Conservation (phyloP, 2,329 filamentous ascomycete genomes). For the Aspergillus viridinutans region DNA sequence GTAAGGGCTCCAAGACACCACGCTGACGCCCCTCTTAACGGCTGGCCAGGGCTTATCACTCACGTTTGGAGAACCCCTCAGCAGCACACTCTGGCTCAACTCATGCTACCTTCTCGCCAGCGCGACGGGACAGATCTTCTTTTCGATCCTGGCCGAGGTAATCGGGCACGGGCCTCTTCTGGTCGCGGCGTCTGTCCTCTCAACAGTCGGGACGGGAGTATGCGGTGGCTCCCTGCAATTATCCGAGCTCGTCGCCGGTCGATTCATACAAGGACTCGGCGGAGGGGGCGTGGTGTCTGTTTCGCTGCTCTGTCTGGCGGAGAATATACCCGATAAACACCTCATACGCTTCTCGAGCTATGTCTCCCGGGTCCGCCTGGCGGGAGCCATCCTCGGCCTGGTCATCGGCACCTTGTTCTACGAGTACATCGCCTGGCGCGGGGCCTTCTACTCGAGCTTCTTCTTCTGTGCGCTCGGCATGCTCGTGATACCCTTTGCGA, state of each 20-base stretch:
- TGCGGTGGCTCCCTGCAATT: constrained; percentile 39
- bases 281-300: constrained; percentile 44
- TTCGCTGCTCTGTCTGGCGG: constrained; percentile 41
- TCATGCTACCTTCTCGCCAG: constrained; percentile 45
- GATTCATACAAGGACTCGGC: constrained; percentile 45
- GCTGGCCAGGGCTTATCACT: constrained; percentile 28
- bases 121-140: constrained; percentile 25
- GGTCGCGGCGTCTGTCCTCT: constrained; percentile 41
- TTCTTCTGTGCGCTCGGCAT: constrained; percentile 27
- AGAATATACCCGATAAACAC: constrained; percentile 34
- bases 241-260: constrained; percentile 38
- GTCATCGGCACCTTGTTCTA: constrained; percentile 25
- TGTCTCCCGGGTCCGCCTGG: constrained; percentile 27
- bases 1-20: constrained; percentile 18
- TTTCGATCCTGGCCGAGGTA: constrained; percentile 28
- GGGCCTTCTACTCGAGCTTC: constrained; percentile 31
- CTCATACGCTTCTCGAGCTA: constrained; percentile 32
- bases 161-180: constrained; percentile 48
- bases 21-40: not conserved
- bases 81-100: constrained; percentile 47
- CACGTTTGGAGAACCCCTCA: constrained; percentile 31
- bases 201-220: constrained; percentile 45
- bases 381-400: constrained; percentile 28
- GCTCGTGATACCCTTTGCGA: constrained; percentile 27
- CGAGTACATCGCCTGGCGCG: constrained; percentile 21